Conservation (phyloP, 2,329 filamentous ascomycete species). For the Fusarium citri region DNA sequence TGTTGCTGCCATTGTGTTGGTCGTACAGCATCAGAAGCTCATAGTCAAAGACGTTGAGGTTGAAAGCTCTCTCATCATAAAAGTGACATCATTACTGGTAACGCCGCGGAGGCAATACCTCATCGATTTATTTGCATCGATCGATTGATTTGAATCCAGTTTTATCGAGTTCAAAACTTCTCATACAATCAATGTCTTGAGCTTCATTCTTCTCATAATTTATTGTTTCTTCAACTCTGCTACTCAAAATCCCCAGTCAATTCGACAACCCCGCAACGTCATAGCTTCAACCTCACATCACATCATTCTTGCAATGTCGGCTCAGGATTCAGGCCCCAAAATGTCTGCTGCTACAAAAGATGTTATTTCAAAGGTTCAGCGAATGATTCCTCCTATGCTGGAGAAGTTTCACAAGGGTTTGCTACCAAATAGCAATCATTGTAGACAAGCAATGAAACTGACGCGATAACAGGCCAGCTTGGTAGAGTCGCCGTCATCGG, state of each 20-base stretch:
- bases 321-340: slow-evolving; percentile 47
- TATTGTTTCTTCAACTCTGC: not conserved
- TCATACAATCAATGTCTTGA: not conserved
- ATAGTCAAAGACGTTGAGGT: not conserved
- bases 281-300: slow-evolving; percentile 2
- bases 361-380: slow-evolving; percentile 82
- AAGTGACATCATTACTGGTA: slow-evolving; percentile 39
- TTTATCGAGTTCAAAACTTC: not conserved
- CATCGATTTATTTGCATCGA: slow-evolving; percentile 13
- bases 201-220: not conserved
- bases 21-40: not conserved
- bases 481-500: slow-evolving; percentile 94
- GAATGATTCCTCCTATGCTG: slow-evolving; percentile 93
- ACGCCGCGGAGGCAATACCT: slow-evolving; percentile 26
- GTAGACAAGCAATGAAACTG: slow-evolving; percentile 9
- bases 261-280: slow-evolving; percentile 9
- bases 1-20: not conserved
- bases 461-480: slow-evolving; percentile 77
- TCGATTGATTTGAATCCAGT: slow-evolving; percentile 12
- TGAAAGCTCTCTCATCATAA: slow-evolving; percentile 15
- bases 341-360: slow-evolving; percentile 80
- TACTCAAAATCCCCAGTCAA: not conserved
- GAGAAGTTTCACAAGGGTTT: slow-evolving; percentile 95
- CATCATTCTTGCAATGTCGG: slow-evolving; percentile 40
- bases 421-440: slow-evolving; percentile 21